phyloP scores from a whole-genome alignment of 2,329 filamentous ascomycete species.

The Ceratocystis diversiconidia region DNA sequence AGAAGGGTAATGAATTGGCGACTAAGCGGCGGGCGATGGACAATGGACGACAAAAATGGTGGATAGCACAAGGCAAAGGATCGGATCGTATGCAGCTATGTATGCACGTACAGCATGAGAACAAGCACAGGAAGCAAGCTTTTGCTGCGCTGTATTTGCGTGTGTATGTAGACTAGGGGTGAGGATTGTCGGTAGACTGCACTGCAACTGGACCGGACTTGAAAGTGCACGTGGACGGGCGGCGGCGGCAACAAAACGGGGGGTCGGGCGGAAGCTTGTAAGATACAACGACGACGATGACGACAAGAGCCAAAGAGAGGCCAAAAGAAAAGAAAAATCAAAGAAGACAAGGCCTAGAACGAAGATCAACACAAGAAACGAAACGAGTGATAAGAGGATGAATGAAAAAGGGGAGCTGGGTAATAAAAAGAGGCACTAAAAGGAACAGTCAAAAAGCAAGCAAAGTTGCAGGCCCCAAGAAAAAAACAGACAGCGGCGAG shows the following conservation, averaged over 20 bases:
- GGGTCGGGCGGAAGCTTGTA: not conserved
- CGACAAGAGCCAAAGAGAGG: not conserved
- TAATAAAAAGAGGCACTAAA: not conserved
- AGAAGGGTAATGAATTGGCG: not conserved
- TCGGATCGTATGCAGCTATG: slow-evolving; percentile 1
- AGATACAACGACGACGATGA: not conserved
- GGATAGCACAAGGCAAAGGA: not conserved
- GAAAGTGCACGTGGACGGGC: not conserved
- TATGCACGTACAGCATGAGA: slow-evolving; percentile 2
- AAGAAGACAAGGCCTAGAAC: not conserved
- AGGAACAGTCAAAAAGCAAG: not conserved
- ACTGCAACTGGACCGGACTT: slow-evolving; percentile 6
- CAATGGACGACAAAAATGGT: too few relatives aligned
- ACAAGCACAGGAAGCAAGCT: not conserved
- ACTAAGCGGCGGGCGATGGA: too few relatives aligned
- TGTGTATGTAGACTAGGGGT: not conserved
- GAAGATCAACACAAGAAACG: not conserved
- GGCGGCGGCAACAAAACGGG: not conserved
- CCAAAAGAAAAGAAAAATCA: not conserved
- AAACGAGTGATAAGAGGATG: slow-evolving; percentile 9
- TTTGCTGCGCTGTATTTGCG: not conserved
- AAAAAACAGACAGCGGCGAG: not conserved
- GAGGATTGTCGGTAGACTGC: slow-evolving; percentile 7
- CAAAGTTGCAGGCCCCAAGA: not conserved
- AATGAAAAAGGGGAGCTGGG: slow-evolving; percentile 1